Percentiles rank a stretch among this genome's conserved stretches.
phyloP scores from a whole-genome alignment of 73 alveolate genomes.

The Paramecium caudatum region DNA sequence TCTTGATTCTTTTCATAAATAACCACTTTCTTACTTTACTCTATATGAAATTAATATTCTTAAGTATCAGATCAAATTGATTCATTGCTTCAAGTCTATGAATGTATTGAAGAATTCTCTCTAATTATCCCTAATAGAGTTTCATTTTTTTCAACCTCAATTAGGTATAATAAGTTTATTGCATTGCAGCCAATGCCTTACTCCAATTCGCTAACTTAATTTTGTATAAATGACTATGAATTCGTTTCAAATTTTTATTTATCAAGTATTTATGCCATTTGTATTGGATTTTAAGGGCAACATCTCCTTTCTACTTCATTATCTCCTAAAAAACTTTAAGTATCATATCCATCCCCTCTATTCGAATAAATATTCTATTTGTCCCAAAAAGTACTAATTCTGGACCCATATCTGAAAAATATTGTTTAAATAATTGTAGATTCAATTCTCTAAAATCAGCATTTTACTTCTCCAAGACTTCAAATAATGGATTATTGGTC shows the following conservation, averaged over 20 bases:
- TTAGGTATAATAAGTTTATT: not conserved
- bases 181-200: not conserved
- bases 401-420: conserved; percentile 35
- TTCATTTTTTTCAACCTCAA: not conserved
- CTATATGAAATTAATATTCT: not conserved
- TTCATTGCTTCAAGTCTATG: conserved; percentile 6
- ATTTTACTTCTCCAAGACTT: conserved; percentile 64
- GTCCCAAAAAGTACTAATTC: conserved; percentile 18
- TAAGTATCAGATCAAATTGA: not conserved
- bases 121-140: not conserved
- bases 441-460: conserved; percentile 75
- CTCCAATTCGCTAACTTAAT: not conserved
- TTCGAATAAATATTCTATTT: conserved; percentile 27
- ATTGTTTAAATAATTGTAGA: not conserved
- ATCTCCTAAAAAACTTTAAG: not conserved
- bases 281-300: not conserved
- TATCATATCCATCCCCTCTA: conserved; percentile 58
- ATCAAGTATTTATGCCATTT: conserved; percentile 42
- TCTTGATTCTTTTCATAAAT: conserved; percentile 33
- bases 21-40: conserved; percentile 6
- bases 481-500: conserved; percentile 72
- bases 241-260: conserved; percentile 7
- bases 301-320: not conserved
- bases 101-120: not conserved
- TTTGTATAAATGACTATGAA: not conserved